Base-by-base conservation (phyloP, 306 rosid genomes). In the Comarum palustre region DNA sequence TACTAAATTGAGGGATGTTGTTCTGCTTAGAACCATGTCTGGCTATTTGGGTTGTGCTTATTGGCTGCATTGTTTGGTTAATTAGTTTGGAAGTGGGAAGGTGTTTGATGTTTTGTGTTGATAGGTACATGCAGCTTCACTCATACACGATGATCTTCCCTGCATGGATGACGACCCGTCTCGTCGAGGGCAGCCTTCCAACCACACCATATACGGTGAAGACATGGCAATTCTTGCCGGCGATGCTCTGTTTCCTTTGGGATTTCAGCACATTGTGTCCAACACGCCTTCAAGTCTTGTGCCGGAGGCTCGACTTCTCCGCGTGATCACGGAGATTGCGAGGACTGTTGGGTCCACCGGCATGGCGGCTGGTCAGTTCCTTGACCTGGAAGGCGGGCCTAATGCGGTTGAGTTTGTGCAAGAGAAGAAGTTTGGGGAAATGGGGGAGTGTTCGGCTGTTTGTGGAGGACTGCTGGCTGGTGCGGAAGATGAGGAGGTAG, bases 291-390 rank as follows among this genome's bases (percentile, higher is more conserved):
- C 86, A 27, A 76, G 79, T 69, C 92, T 94, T 10, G 97, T 94
- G 61, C 85, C 96, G 1, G 98, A 85, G 80, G 51, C 83, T 25
- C 69, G 71, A 71, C 77, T 94, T 15, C 90, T 94, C n/a, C 91
- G 84, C 25, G 98, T 94, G 77, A 87, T 94, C 32, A 68, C 91
- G 0, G 97, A 91, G 90, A 91, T 94, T 16, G 97, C 98, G 14
- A 88, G 84, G 6, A 82, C 92, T 19, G 98, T 91, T 4, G 98
- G 97, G 51, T 94, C 97, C 73, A 86, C 91, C 0, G 97, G 98
- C 59, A 94, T 94, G 98, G 98, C 98, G 1, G 98, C 98, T 0
- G 98, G 97, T 76, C 97, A 94, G 80, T 89, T 91, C 80, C 84
- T 89, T 8, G 98, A 94, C 81, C 95, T 91, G 7, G 89, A 89